phyloP scores from a whole-genome alignment of 1,284 basidiomycete species.

The Neonothopanus nambi region DNA sequence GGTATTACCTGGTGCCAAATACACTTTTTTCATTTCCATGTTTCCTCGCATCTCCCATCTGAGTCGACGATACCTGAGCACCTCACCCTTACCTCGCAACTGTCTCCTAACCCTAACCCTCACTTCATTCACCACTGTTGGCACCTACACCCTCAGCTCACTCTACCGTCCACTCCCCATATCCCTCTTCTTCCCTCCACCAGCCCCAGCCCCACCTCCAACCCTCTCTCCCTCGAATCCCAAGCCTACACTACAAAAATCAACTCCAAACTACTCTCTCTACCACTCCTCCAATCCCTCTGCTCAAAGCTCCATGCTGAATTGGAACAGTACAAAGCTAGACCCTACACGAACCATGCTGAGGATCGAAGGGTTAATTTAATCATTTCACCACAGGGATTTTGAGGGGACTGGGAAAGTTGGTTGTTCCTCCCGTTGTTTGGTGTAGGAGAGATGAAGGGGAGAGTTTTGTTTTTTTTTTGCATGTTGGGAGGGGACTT shows the following conservation, averaged over 20 bases:
- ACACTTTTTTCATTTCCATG: too few relatives aligned
- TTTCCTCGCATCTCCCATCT: too few relatives aligned
- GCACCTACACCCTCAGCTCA: too few relatives aligned
- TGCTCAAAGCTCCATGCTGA: slow-evolving; percentile 43
- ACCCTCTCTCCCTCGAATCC: slow-evolving; percentile 63
- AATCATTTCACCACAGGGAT: slow-evolving; percentile 85
- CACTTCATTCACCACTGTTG: slow-evolving; percentile 26
- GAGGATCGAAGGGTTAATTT: slow-evolving; percentile 74
- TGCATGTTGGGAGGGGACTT: too few relatives aligned
- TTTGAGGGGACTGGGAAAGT: slow-evolving; percentile 80
- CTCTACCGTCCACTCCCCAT: slow-evolving; percentile 39
- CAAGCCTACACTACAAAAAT: slow-evolving; percentile 57
- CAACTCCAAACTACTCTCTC: slow-evolving; percentile 66
- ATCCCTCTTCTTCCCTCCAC: slow-evolving; percentile 66
- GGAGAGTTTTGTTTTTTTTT: slow-evolving; percentile 69
- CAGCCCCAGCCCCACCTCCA: slow-evolving; percentile 65
- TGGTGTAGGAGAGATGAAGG: slow-evolving; percentile 76
- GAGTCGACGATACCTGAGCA: too few relatives aligned
- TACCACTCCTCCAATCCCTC: slow-evolving; percentile 61
- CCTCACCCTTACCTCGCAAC: too few relatives aligned
- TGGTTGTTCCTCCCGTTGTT: slow-evolving; percentile 77
- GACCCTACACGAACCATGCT: slow-evolving; percentile 61
- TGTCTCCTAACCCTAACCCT: background rate
- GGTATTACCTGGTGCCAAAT: too few relatives aligned
- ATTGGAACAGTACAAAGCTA: slow-evolving; percentile 79